phyloP scores from a whole-genome alignment of 140 eudicot species.

The Ambrosia hybrid region DNA sequence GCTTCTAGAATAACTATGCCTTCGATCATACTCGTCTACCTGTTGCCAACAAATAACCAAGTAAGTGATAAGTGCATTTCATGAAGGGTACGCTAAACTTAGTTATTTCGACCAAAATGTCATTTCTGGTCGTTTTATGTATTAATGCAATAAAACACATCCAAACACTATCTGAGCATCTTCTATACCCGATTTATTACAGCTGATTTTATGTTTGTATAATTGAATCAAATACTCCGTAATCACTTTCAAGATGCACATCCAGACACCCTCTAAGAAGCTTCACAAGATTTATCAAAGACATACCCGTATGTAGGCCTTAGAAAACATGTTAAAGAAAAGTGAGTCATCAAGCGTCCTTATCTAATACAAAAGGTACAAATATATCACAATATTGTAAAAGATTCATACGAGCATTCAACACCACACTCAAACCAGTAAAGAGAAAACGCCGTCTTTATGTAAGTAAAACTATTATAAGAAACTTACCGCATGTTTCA shows the following conservation, averaged over 20 bases:
- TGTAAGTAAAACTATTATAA: slow-evolving; percentile 3
- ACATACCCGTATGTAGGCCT: slow-evolving; percentile 73
- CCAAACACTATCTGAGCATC: no score
- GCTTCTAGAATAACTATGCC: slow-evolving; percentile 53
- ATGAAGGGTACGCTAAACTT: no score
- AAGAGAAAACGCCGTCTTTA: background rate
- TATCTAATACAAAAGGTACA: slow-evolving; percentile 44
- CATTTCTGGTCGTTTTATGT: no score
- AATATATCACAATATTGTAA: background rate
- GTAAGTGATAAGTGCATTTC: background rate
- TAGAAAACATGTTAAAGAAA: slow-evolving; percentile 68
- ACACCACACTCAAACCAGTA: slow-evolving; percentile 14
- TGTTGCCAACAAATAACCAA: slow-evolving; percentile 10
- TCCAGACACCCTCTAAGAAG: background rate
- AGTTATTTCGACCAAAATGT: no score
- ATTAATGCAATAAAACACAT: no score
- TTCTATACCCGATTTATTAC: no score
- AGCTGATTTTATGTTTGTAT: no score
- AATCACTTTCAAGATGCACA: background rate
- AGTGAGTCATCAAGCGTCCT: slow-evolving; percentile 85
- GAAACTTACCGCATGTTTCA: slow-evolving; percentile 82
- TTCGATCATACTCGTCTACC: slow-evolving; percentile 74
- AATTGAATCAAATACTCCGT: no score
- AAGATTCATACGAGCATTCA: background rate
- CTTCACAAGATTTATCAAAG: background rate